Evolutionary conservation across 305 asterid genomes (phyloP), one percentile per base, ranked within the genome.

Genomic region (Petunia hybrid): DNA sequence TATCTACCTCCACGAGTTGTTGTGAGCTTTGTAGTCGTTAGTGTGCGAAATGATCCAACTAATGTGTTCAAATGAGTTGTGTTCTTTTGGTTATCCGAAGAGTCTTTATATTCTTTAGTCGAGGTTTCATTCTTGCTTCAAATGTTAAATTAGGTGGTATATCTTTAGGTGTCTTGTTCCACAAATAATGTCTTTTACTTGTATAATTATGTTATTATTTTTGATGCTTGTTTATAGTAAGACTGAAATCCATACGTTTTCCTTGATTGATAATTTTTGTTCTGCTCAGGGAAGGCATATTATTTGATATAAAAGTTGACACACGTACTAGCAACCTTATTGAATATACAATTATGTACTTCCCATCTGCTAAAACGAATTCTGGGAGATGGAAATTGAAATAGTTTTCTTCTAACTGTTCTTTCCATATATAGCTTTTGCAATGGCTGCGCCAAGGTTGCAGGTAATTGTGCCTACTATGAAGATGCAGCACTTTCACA

Each of bases 401-500:
- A 36, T 8, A 74, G 8, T 13, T 48, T 31, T 71, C 45, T 36
- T 53, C 48, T 2, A 1, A 53, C 79, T 51, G 64, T 31, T 36
- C 48, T 74, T 31, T 36, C 48, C 64, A 74, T 74, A 2, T 51
- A 51, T 51, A 51, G 57, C 57, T 51, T 51, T 51, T 51, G 57
- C n/a, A 8, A 53, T 74, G 48, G 14, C 68, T 62, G 7, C 13
- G n/a, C n/a, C 40, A 35, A 35, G 8, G 68, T 51, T 51, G 78
- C 16, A 31, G 53, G 56, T 45, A 12, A 45, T 0, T 45, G 61
- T 22, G 2, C n/a, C 71, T 60, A 62, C 8, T 43, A 6, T 31
- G 69, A 43, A 5, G 74, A 38, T 12, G 81, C 71, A 10, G 81
- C 74, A 45, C n/a, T 63, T 78, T 78, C 71, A 62, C 71, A 45